Conservation (phyloP, 345 rosid genomes). For the Mallotus nudiflorus region DNA sequence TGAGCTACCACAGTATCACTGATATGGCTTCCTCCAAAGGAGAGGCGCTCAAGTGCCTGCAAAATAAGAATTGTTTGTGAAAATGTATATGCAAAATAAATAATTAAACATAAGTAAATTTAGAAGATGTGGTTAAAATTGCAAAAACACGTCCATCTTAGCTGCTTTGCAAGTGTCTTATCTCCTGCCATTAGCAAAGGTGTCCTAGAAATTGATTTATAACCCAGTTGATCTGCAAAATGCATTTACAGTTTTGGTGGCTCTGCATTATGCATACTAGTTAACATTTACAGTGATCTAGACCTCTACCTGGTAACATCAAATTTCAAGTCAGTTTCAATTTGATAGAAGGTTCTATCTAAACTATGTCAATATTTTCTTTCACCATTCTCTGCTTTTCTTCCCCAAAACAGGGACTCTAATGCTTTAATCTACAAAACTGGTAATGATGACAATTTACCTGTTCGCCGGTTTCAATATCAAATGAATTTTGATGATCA, state of each 20-base stretch:
- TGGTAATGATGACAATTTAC: conserved; percentile 38
- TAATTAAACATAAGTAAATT: too few relatives aligned
- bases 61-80: not conserved
- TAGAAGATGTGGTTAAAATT: not conserved
- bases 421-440: not conserved
- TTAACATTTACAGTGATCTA: not conserved
- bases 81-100: not conserved
- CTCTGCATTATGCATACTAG: not conserved
- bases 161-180: not conserved
- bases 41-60: conserved; percentile 85
- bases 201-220: not conserved
- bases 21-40: conserved; percentile 66
- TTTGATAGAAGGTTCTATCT: not conserved
- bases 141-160: not conserved
- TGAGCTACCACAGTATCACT: conserved; percentile 74
- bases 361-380: not conserved
- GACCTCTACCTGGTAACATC: not conserved
- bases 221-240: not conserved
- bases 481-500: conserved; percentile 74
- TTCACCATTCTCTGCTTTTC: not conserved
- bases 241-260: not conserved
- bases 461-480: conserved; percentile 95
- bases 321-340: not conserved
- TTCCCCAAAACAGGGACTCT: not conserved
- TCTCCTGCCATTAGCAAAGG: too few relatives aligned